Conservation (phyloP, 2,329 filamentous ascomycete species). For the Calonectria hongkongensis region DNA sequence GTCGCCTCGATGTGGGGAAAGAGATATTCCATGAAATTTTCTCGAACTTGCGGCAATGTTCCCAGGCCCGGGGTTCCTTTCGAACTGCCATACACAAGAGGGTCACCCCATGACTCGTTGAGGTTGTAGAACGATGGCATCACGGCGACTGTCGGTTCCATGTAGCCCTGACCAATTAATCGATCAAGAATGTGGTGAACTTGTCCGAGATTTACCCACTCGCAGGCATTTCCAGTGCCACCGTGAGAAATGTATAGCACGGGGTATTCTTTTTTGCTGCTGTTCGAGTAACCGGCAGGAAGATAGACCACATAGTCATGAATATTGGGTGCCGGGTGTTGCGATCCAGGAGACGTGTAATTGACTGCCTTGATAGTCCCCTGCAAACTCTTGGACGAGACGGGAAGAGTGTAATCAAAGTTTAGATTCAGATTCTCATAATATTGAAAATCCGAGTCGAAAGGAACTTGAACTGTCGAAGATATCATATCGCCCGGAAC, state of each 20-base stretch:
- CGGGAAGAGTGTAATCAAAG: constrained; percentile 5
- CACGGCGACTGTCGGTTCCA: constrained; percentile 11
- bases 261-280: neutral
- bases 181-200: constrained; percentile 18
- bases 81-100: neutral
- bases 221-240: neutral
- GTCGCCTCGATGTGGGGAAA: constrained; percentile 2
- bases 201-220: constrained; percentile 7
- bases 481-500: constrained; percentile 3
- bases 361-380: neutral
- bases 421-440: neutral
- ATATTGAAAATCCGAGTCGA: neutral
- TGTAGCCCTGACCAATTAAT: neutral
- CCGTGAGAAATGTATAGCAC: constrained; percentile 9
- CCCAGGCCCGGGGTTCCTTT: neutral
- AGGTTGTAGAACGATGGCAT: constrained; percentile 13
- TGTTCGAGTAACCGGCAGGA: neutral
- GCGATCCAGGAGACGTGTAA: constrained; percentile 2
- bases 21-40: constrained; percentile 11
- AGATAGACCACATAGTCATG: constrained; percentile 13
- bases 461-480: constrained; percentile 10
- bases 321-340: neutral
- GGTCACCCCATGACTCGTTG: neutral
- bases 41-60: neutral
- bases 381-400: neutral